Base-by-base conservation (phyloP, 169 alveolate species). In the Plasmodium sp. region DNA sequence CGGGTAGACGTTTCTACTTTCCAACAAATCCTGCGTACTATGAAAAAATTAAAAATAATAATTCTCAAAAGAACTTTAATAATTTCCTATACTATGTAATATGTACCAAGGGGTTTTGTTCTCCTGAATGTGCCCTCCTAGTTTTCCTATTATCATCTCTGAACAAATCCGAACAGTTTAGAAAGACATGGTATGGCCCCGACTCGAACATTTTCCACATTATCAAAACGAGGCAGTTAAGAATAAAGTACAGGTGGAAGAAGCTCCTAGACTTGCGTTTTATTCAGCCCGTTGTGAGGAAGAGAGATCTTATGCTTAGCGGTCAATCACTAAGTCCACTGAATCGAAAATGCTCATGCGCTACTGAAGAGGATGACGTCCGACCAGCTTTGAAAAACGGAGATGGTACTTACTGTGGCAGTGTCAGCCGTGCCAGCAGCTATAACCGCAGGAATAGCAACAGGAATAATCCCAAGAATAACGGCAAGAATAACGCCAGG, bases 91-190 rank as follows among this genome's bases (percentile, higher is more conserved):
- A 86, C 45, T 96, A 96, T 67, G 95, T 96, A 36, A 96, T 96
- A 9, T 96, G 97, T 84, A 96, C 97, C 31, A 96, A 96, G 91
- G 97, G 97, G 31, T 92, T 92, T 93, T 96, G 97, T 39, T 88
- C 96, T 27, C 97, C 97, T 27, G 97, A 96, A 79, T 96, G 97
- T 41, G 97, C 97, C 31, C 86, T 96, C 34, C 79, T 96, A 43
- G 97, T 96, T 71, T 96, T 96, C 73, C 62, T 96, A 85, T 73
- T 96, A 56, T 94, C 97, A 22, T 82, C 95, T 7, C 84, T 91
- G 71, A 93, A 93, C 84, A 96, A 94, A 83, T 92, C 96, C 5
- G 95, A 93, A 12, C 94, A 91, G 18, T 96, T 96, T 67, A 85
- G 97, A 51, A 93, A 84, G 73, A 84, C 95, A 31, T 96, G 97